Evolutionary conservation across 495 filamentous ascomycete genomes (phyloP).

Genomic region (Opeltia flavorubescens): DNA sequence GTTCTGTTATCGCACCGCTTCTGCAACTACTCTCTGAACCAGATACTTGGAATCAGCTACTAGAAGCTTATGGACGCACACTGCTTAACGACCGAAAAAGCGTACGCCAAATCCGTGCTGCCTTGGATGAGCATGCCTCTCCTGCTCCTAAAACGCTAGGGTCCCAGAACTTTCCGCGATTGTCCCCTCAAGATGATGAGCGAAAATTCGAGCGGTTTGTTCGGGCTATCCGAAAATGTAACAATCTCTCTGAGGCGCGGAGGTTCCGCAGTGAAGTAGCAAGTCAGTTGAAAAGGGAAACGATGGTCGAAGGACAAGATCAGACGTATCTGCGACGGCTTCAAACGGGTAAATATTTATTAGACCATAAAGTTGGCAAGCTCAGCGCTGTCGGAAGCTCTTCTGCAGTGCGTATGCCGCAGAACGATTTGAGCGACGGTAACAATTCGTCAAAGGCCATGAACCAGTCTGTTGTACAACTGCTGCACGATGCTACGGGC

Average conservation of each 20-base stretch:
- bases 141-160: conserved; percentile 55
- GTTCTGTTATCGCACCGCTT: conserved; percentile 58
- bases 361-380: conserved; percentile 80
- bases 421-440: conserved; percentile 24
- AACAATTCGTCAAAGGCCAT: conserved; percentile 40
- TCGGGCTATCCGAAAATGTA: conserved; percentile 71
- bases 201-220: conserved; percentile 90
- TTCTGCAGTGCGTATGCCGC: conserved; percentile 21
- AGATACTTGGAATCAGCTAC: conserved; percentile 91
- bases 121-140: conserved; percentile 88
- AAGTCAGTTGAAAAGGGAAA: conserved; percentile 82
- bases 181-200: conserved; percentile 62
- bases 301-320: conserved; percentile 63
- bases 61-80: conserved; percentile 77
- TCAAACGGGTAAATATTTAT: conserved; percentile 76
- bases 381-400: conserved; percentile 53
- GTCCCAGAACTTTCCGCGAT: conserved; percentile 50
- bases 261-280: conserved; percentile 82
- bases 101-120: conserved; percentile 83
- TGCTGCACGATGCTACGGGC: conserved; percentile 76
- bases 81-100: conserved; percentile 93
- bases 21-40: conserved; percentile 68
- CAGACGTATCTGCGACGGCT: conserved; percentile 72
- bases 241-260: conserved; percentile 86
- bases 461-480: conserved; percentile 59